Evolutionary conservation across 129 eudicot genomes (phyloP).

Genomic region (Chrysanthemum makinoi): DNA sequence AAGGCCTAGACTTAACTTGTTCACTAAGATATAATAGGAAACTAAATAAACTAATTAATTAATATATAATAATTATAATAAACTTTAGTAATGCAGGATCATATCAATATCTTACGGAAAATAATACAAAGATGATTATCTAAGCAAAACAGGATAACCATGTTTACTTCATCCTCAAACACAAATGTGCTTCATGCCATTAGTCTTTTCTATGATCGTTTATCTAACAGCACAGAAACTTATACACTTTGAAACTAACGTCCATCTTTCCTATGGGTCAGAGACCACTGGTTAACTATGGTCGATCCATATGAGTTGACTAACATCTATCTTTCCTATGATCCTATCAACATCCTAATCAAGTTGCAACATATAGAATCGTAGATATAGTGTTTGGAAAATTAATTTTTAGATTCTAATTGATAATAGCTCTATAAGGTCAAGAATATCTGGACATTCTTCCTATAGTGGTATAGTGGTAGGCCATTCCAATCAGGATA

Average conservation of each 20-base stretch:
- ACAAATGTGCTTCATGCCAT: background rate
- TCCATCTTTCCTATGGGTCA: background rate
- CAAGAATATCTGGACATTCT: background rate
- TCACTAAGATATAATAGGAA: too few relatives aligned
- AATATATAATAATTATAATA: too few relatives aligned
- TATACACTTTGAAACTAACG: too few relatives aligned
- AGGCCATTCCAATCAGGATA: background rate
- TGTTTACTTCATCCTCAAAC: background rate
- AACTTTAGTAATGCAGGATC: too few relatives aligned
- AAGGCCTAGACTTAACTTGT: too few relatives aligned
- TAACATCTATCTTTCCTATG: background rate
- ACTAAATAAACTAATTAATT: too few relatives aligned
- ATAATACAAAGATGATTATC: constrained; percentile 9
- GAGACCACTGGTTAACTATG: constrained; percentile 3
- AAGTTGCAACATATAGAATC: constrained; percentile 1
- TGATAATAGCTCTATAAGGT: background rate
- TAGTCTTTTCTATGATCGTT: too few relatives aligned
- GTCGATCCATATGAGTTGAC: constrained; percentile 9
- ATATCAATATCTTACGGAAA: background rate
- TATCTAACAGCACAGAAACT: too few relatives aligned
- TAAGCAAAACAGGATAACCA: background rate
- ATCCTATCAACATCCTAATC: background rate
- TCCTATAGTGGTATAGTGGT: background rate
- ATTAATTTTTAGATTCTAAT: background rate
- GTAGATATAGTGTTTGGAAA: background rate